These are phyloP conservation scores for Teratosphaeria nubilosa DNA, from an alignment of 2,329 filamentous ascomycete genomes.

Conservation along the genomic window DNA sequence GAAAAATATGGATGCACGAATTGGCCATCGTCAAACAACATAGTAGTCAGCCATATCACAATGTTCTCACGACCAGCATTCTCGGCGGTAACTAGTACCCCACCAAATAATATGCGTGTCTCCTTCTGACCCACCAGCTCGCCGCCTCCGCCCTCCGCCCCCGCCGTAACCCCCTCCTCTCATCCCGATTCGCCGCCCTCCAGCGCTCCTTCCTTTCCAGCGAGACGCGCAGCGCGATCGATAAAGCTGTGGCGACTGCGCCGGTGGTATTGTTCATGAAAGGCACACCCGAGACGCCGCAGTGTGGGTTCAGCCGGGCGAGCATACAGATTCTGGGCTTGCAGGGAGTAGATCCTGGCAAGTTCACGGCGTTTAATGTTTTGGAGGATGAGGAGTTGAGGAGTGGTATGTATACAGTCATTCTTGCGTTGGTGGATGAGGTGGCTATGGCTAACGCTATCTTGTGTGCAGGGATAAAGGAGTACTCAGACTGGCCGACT, in stretches of 20 bases:
- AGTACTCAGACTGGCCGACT: slow-evolving; percentile 98
- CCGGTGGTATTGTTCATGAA: slow-evolving; percentile 99
- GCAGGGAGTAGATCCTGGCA: slow-evolving; percentile 87
- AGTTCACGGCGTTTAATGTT: slow-evolving; percentile 98
- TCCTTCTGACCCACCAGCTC: slow-evolving; percentile 23
- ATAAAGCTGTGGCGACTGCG: slow-evolving; percentile 76
- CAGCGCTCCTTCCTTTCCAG: slow-evolving; percentile 64
- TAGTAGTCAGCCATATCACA: slow-evolving; percentile 2
- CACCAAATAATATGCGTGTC: background rate
- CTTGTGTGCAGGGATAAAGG: slow-evolving; percentile 70
- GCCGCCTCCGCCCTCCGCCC: slow-evolving; percentile 38
- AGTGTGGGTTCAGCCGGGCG: slow-evolving; percentile 93
- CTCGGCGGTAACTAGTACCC: slow-evolving; percentile 12
- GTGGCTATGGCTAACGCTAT: background rate
- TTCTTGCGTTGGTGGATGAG: background rate
- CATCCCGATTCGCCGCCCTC: slow-evolving; percentile 35
- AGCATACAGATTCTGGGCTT: slow-evolving; percentile 89
- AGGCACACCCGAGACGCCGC: slow-evolving; percentile 87
- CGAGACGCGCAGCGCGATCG: slow-evolving; percentile 71
- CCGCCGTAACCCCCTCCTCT: slow-evolving; percentile 29
- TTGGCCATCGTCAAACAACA: background rate
- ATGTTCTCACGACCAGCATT: slow-evolving; percentile 24
- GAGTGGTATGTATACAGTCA: slow-evolving; percentile 48
- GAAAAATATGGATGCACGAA: background rate
- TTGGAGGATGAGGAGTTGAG: slow-evolving; percentile 82